A percentile compares a stretch with the other conserved stretches of the same genome.
phyloP scores from a whole-genome alignment of 2,329 filamentous ascomycete species.

The Calonectria pseudoturangicola region DNA sequence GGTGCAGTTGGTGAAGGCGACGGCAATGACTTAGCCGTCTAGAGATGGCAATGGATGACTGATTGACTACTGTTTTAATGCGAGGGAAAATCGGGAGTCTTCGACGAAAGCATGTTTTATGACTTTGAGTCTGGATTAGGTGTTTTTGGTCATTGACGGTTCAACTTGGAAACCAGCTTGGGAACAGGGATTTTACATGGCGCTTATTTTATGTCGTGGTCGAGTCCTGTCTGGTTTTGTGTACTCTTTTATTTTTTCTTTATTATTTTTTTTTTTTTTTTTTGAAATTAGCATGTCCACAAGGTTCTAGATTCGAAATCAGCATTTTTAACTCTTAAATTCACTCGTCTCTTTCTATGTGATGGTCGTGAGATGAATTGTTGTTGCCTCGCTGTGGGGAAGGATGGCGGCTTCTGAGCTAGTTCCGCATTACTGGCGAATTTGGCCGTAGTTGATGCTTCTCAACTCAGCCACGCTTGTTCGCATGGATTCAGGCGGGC shows the following conservation, averaged over 20 bases:
- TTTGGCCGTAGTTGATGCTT: not conserved
- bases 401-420: not conserved
- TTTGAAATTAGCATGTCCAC: slow-evolving; percentile 16
- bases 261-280: not conserved
- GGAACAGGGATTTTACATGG: slow-evolving; percentile 10
- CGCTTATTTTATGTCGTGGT: slow-evolving; percentile 20
- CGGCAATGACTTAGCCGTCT: slow-evolving; percentile 60
- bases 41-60: slow-evolving; percentile 29
- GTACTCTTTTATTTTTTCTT: slow-evolving; percentile 13
- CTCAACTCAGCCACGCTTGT: not conserved
- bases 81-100: slow-evolving; percentile 25
- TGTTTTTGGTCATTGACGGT: slow-evolving; percentile 34
- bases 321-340: slow-evolving; percentile 6
- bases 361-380: not conserved
- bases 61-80: slow-evolving; percentile 28
- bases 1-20: slow-evolving; percentile 50
- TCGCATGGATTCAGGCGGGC: not conserved
- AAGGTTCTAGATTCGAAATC: slow-evolving; percentile 5
- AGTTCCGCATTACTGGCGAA: not conserved
- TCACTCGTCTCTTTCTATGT: not conserved
- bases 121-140: slow-evolving; percentile 36
- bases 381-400: slow-evolving; percentile 22
- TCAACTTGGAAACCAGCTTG: slow-evolving; percentile 22
- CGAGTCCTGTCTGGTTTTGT: slow-evolving; percentile 24
- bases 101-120: slow-evolving; percentile 36